Base-by-base conservation (phyloP, 2,329 filamentous ascomycete species). In the Diaporthe caulivora region DNA sequence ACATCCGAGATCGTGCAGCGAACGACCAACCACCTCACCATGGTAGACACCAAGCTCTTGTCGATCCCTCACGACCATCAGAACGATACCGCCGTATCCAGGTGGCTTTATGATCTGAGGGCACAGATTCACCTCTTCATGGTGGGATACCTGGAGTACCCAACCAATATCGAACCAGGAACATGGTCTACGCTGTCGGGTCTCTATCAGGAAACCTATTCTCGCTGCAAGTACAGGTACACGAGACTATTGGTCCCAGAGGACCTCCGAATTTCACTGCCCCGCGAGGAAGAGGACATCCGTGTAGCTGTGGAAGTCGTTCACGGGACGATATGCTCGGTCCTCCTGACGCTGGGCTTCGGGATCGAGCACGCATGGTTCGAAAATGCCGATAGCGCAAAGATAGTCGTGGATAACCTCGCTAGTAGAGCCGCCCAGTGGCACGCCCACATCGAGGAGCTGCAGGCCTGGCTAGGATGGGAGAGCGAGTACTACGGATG, bases 381-480 rank as follows among this genome's bases (percentile, higher is more conserved):
- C 18, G 72, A 72, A 18, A 10, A 62, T 10, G 4, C 40, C 5
- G 21, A 54, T 60, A 26, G 18, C 15, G 44, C 68, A 1, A 31
- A 37, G 1, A 2, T 55, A 17, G n/a, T 18, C 34, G 31, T 10
- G 4, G 26, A 29, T 24, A 31, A 75, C 17, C 76, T 76, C 72
- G 44, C 69, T 31, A 18, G 47, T n/a, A 70, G 51, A 24, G 74
- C 73, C 10, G 21, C 47, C 65, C 17, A 62, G 4, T 84, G 84
- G 82, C 77, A 74, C n/a, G 71, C 79, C 8, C 78, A 81, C 21
- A 73, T 87, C 5, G 80, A 84, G 58, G 82, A 86, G 74, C 77
- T 88, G 15, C 83, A 84, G 77, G 85, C 86, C 1, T 88, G 86
- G 86, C 80, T 88, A 0, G 86, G 86, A 7, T 88, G 86, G 86